Percentiles rank a stretch among this genome's conserved stretches.
phyloP scores from a whole-genome alignment of 2,329 filamentous ascomycete species.

The Fusarium falciforme region DNA sequence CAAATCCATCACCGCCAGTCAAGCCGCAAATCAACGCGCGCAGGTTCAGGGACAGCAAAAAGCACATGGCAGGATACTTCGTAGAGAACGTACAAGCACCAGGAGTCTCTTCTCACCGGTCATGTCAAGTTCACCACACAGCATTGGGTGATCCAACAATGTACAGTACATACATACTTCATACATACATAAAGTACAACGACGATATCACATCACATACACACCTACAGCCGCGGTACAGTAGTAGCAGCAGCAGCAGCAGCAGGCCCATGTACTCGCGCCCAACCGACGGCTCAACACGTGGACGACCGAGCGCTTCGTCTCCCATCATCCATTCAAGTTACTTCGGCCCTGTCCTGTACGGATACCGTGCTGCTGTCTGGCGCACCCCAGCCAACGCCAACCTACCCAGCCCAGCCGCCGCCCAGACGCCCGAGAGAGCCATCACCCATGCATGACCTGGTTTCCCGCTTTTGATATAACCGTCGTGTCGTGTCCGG shows the following conservation, averaged over 20 bases:
- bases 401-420: constrained; percentile 27
- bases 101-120: constrained; percentile 14
- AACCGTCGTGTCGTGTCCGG: constrained; percentile 36
- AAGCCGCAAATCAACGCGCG: constrained; percentile 9
- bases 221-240: constrained; percentile 31
- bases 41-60: background rate
- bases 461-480: constrained; percentile 38
- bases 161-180: constrained; percentile 19
- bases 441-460: constrained; percentile 31
- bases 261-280: constrained; percentile 38
- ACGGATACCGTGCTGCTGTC: background rate
- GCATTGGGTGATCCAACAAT: constrained; percentile 7
- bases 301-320: constrained; percentile 41
- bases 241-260: constrained; percentile 9
- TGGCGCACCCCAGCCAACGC: constrained; percentile 2
- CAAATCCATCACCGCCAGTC: constrained; percentile 23
- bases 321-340: constrained; percentile 24
- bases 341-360: constrained; percentile 13
- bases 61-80: constrained; percentile 5
- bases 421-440: constrained; percentile 18
- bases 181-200: constrained; percentile 22
- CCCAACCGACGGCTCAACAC: constrained; percentile 45
- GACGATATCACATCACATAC: constrained; percentile 19
- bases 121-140: constrained; percentile 9
- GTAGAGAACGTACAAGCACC: constrained; percentile 10